phyloP scores from a whole-genome alignment of 2,329 filamentous ascomycete species.

The Dothiorella sarmentorum region DNA sequence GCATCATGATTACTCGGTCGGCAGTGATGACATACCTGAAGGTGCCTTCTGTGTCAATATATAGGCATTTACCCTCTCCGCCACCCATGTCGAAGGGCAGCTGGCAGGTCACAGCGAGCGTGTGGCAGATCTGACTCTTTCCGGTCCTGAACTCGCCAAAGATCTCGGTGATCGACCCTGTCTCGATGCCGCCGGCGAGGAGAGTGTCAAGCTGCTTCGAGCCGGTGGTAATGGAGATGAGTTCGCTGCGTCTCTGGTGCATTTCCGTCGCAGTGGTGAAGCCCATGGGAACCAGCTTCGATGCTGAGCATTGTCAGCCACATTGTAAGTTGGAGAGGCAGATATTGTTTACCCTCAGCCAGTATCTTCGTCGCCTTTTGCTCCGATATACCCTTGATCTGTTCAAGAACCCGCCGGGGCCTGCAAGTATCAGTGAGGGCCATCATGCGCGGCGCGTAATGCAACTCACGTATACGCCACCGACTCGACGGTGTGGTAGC shows the following conservation, averaged over 20 bases:
- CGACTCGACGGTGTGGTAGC: slow-evolving; percentile 92
- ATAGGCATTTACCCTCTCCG: slow-evolving; percentile 95
- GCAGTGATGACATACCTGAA: slow-evolving; percentile 52
- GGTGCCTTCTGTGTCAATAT: slow-evolving; percentile 97
- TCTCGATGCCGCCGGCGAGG: slow-evolving; percentile 90
- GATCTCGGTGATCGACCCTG: slow-evolving; percentile 94
- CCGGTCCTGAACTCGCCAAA: slow-evolving; percentile 98
- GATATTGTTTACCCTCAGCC: slow-evolving; percentile 67
- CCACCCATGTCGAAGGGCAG: slow-evolving; percentile 98
- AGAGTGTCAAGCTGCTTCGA: slow-evolving; percentile 97
- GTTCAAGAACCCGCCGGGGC: slow-evolving; percentile 73
- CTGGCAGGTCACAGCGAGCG: slow-evolving; percentile 96
- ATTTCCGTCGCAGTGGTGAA: slow-evolving; percentile 99
- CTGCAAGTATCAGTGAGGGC: slow-evolving; percentile 38
- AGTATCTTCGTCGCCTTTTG: slow-evolving; percentile 92
- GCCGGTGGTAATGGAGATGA: slow-evolving; percentile 96
- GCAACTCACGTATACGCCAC: slow-evolving; percentile 81
- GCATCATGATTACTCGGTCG: neutral
- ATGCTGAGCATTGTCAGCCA: slow-evolving; percentile 54
- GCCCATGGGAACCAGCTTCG: slow-evolving; percentile 96
- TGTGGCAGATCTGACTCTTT: slow-evolving; percentile 98
- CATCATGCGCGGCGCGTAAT: neutral
- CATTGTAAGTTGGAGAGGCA: neutral
- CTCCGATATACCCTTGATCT: slow-evolving; percentile 97
- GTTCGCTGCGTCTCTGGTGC: slow-evolving; percentile 92